Evolutionary conservation across 768 basidiomycete genomes (phyloP), one percentile per base, ranked within the genome.

Genomic region (Phylloporus sp.): DNA sequence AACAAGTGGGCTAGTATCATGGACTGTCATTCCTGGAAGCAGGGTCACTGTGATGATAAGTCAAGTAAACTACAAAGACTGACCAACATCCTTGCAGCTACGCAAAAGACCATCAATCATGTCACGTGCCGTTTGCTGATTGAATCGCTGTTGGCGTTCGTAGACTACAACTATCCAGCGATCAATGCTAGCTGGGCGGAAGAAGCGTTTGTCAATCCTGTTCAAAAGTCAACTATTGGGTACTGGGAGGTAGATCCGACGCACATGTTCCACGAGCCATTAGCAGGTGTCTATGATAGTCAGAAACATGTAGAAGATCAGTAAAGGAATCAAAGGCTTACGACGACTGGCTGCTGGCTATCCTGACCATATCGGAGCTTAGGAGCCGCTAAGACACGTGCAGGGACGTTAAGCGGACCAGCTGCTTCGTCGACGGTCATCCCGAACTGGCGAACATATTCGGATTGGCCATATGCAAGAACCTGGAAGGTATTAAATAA

Each of bases 251-350:
- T 33, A 4, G 9, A 27, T 20, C 14, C 23, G 27, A 69, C 68
- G 31, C 42, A 81, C 88, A 90, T 86, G 48, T 90, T 90, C 88
- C 88, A 90, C 0, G 79, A 66, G 5, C 88, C 88, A 44, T 87
- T 79, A 6, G 62, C 68, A 0, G 86, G 86, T 28, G 59, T 64
- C 83, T 86, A 49, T 13, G 40, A 32, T 34, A 52, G 23, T 55
- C 43, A 55, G 47, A 46, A 22, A 23, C 15, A 6, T 5, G 15
- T 1, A 9, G n/a, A 10, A 49, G 4, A 32, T n/a, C 17, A 38
- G 6, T 11, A 27, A 23, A 46, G 33, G 23, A 38, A 2, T 42
- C 10, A 43, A 28, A 18, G 34, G 42, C 81, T 55, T 53, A 84
- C 84, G 15, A 86, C 78, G 8, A 74, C 80, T 8, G 69, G 66